Conservation (phyloP, 1,139 yeast genomes). For the Yamadazyma mexicana region DNA sequence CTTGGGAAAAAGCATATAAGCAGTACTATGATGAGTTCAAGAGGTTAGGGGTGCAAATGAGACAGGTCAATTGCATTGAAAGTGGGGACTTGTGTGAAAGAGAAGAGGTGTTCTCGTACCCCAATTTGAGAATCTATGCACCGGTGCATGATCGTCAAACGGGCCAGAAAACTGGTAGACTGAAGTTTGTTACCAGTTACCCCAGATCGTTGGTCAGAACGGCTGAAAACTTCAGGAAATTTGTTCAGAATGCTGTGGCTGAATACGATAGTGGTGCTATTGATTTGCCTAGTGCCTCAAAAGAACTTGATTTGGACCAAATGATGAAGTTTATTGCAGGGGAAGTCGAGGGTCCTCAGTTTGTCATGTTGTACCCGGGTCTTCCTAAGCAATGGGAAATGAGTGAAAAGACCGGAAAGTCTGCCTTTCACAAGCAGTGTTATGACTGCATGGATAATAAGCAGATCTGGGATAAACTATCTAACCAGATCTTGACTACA, state of each 20-base stretch:
- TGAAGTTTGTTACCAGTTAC: conserved; percentile 42
- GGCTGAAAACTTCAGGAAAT: conserved; percentile 49
- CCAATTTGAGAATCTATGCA: conserved; percentile 60
- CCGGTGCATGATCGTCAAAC: conserved; percentile 40
- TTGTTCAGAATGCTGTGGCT: conserved; percentile 52
- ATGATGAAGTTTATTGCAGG: conserved; percentile 50
- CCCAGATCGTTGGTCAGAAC: conserved; percentile 49
- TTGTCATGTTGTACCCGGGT: conserved; percentile 68
- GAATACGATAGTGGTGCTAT: conserved; percentile 40
- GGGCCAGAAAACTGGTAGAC: conserved; percentile 27
- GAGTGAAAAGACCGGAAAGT: conserved; percentile 36
- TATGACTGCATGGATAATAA: conserved; percentile 51
- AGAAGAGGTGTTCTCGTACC: conserved; percentile 58
- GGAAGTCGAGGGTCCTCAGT: conserved; percentile 42
- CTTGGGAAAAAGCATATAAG: conserved; percentile 59
- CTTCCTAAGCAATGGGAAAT: conserved; percentile 40
- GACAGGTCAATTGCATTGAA: conserved; percentile 71
- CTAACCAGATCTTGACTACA: conserved; percentile 45
- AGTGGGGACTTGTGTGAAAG: conserved; percentile 70
- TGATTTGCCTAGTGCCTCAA: conserved; percentile 42
- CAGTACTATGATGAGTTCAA: conserved; percentile 38
- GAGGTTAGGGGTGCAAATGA: conserved; percentile 49
- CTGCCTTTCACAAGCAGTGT: conserved; percentile 39
- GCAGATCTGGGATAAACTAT: conserved; percentile 56
- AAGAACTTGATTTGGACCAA: conserved; percentile 28